phyloP scores from a whole-genome alignment of 1,284 basidiomycete genomes.

The Malassezia equina region DNA sequence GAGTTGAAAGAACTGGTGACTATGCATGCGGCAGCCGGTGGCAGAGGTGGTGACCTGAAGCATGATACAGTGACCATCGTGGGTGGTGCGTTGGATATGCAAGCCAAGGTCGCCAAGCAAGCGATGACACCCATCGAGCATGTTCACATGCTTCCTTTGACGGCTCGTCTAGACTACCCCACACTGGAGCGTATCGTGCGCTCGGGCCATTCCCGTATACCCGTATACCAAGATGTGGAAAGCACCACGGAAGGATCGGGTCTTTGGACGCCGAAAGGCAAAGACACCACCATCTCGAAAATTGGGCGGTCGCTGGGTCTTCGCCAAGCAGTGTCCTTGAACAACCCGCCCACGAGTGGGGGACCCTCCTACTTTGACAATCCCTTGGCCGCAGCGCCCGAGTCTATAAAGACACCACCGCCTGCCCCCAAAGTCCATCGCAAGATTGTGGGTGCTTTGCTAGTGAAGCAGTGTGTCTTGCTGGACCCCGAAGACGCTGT shows the following conservation, averaged over 20 bases:
- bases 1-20: slow-evolving; percentile 66
- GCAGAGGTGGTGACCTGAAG: slow-evolving; percentile 59
- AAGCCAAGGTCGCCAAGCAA: slow-evolving; percentile 60
- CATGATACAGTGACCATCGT: slow-evolving; percentile 66
- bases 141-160: slow-evolving; percentile 68
- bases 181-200: slow-evolving; percentile 63
- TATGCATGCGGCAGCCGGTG: slow-evolving; percentile 57
- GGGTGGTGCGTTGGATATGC: slow-evolving; percentile 63
- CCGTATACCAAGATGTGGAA: slow-evolving; percentile 52
- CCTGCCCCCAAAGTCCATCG: slow-evolving; percentile 11
- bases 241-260: slow-evolving; percentile 7
- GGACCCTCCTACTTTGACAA: background rate
- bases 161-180: slow-evolving; percentile 67
- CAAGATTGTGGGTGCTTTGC: slow-evolving; percentile 67
- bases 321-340: background rate
- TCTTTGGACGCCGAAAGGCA: background rate
- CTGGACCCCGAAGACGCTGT: slow-evolving; percentile 65
- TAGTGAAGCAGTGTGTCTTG: slow-evolving; percentile 76
- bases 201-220: slow-evolving; percentile 63
- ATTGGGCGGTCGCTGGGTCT: slow-evolving; percentile 1
- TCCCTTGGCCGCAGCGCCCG: background rate
- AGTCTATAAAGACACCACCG: background rate
- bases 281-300: background rate
- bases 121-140: slow-evolving; percentile 66
- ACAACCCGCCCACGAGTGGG: background rate